Percentiles rank a stretch among this genome's conserved stretches.
Conservation (phyloP, 2,329 filamentous ascomycete species). For the Fusarium scirpi region DNA sequence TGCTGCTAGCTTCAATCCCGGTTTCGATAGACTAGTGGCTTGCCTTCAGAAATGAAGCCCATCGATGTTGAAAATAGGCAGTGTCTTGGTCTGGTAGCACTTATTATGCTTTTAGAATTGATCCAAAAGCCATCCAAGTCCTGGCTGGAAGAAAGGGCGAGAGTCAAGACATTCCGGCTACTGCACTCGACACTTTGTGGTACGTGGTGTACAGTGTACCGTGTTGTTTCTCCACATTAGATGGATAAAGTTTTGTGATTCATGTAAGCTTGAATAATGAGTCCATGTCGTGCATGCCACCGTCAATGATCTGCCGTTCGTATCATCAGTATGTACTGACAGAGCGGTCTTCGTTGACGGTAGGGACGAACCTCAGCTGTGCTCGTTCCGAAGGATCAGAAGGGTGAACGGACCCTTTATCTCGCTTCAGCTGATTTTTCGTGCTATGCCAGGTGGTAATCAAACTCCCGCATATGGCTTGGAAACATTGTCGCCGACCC, state of each 20-base stretch:
- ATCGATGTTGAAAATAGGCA: slow-evolving; percentile 22
- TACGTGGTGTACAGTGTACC: not conserved
- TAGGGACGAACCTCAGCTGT: slow-evolving; percentile 17
- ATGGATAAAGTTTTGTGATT: slow-evolving; percentile 29
- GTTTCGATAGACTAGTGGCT: slow-evolving; percentile 34
- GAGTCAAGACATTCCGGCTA: slow-evolving; percentile 24
- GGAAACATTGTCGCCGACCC: slow-evolving; percentile 25
- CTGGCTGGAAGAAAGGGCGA: slow-evolving; percentile 9
- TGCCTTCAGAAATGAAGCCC: slow-evolving; percentile 30
- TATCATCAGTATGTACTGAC: slow-evolving; percentile 1
- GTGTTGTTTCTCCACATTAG: slow-evolving; percentile 24
- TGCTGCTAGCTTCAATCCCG: slow-evolving; percentile 29
- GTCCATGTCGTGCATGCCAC: slow-evolving; percentile 37
- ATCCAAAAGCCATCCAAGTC: slow-evolving; percentile 2
- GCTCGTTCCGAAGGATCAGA: slow-evolving; percentile 8
- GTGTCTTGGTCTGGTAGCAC: slow-evolving; percentile 7
- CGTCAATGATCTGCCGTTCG: slow-evolving; percentile 18
- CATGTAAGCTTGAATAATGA: slow-evolving; percentile 33
- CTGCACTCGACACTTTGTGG: not conserved
- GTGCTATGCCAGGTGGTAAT: slow-evolving; percentile 42
- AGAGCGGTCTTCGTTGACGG: slow-evolving; percentile 7
- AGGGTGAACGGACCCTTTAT: slow-evolving; percentile 38
- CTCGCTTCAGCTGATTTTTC: slow-evolving; percentile 31
- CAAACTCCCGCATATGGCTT: slow-evolving; percentile 36
- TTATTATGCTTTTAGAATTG: slow-evolving; percentile 1